phyloP scores from a whole-genome alignment of 2,329 filamentous ascomycete genomes.

The Cryphonectria japonica region DNA sequence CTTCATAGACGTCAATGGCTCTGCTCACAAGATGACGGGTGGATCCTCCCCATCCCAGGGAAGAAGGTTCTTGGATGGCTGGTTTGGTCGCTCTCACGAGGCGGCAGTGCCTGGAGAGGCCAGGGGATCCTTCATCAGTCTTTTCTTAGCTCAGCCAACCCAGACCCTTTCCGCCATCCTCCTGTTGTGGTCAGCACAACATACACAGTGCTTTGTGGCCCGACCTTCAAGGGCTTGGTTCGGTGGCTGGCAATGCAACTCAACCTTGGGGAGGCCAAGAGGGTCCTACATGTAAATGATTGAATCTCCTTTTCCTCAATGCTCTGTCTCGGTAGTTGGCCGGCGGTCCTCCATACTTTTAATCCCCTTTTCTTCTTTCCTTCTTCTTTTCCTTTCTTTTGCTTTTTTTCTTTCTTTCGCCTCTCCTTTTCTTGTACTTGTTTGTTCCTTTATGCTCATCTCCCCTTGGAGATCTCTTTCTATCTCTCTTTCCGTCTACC shows the following conservation, averaged over 20 bases:
- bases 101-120: conserved; percentile 7
- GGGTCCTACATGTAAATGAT: neutral
- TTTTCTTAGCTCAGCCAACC: conserved; percentile 11
- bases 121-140: conserved; percentile 1
- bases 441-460: neutral
- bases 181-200: conserved; percentile 1
- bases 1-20: conserved; percentile 6
- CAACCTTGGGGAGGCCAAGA: neutral
- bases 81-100: neutral
- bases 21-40: conserved; percentile 1
- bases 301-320: neutral
- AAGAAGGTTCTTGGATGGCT: neutral
- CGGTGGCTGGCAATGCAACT: neutral
- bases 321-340: neutral
- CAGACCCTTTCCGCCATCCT: neutral
- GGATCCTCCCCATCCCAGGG: neutral
- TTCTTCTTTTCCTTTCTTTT: no score
- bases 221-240: neutral
- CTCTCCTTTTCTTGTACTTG: no score
- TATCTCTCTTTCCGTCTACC: neutral
- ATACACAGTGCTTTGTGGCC: neutral
- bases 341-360: neutral
- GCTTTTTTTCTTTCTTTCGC: neutral
- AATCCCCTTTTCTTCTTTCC: neutral
- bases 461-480: neutral